phyloP scores from a whole-genome alignment of 768 basidiomycete species.

The Tremella fuciformis region DNA sequence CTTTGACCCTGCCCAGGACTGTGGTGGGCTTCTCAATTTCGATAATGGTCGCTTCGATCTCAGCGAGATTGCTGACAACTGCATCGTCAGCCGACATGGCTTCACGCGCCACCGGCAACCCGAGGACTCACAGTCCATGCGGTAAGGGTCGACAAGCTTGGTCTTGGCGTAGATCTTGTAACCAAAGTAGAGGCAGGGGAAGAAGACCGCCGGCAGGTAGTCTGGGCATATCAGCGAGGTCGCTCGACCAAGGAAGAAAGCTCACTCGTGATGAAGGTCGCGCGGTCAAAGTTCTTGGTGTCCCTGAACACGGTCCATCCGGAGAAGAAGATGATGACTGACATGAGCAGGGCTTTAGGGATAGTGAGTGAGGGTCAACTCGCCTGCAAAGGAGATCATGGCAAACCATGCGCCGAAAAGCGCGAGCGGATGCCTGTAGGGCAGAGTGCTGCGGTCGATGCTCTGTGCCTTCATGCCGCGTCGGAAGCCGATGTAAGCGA shows the following conservation, averaged over 20 bases:
- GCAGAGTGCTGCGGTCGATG: constrained; percentile 56
- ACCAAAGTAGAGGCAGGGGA: constrained; percentile 1
- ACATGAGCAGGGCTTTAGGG: background rate
- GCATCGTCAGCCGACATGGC: too few species aligned
- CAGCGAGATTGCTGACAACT: too few species aligned
- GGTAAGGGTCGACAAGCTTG: too few species aligned
- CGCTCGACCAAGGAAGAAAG: background rate
- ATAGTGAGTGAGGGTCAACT: background rate
- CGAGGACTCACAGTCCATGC: too few species aligned
- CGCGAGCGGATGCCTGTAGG: constrained; percentile 51
- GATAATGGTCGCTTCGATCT: too few species aligned
- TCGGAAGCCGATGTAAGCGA: constrained; percentile 38
- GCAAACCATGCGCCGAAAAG: constrained; percentile 72
- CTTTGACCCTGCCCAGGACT: too few species aligned
- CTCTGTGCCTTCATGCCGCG: constrained; percentile 43
- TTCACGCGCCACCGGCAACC: too few species aligned
- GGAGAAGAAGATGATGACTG: background rate
- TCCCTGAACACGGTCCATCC: background rate
- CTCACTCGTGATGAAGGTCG: constrained; percentile 4
- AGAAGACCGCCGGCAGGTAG: background rate
- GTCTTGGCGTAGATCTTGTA: too few species aligned
- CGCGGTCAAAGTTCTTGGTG: background rate
- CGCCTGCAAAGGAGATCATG: background rate
- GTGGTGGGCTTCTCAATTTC: too few species aligned
- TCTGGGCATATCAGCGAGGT: background rate